These are phyloP conservation scores for Candida nitratophila DNA, from an alignment of 805 yeast species.

Conservation along the genomic window DNA sequence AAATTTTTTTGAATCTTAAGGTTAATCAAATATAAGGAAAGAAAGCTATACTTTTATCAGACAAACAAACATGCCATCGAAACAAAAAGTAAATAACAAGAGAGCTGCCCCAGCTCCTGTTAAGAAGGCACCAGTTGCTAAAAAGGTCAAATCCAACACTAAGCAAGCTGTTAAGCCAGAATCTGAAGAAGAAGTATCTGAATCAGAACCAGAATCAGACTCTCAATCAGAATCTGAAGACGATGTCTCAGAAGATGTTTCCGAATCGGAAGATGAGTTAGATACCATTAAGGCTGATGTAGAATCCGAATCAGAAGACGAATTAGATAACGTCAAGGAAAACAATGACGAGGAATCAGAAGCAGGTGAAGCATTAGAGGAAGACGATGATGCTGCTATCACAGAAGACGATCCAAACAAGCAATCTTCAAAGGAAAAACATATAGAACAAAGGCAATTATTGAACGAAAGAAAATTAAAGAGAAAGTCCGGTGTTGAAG, in stretches of 20 bases:
- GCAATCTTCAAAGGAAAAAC: conserved; percentile 56
- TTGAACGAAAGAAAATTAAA: conserved; percentile 78
- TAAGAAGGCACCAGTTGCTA: background rate
- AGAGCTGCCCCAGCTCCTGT: background rate
- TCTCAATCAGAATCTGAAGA: conserved; percentile 7
- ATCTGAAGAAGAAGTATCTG: conserved; percentile 12
- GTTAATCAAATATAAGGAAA: no score
- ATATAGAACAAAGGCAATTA: conserved; percentile 74
- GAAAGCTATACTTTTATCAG: no score
- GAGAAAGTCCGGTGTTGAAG: conserved; percentile 82
- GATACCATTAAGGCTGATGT: background rate
- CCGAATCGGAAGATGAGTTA: conserved; percentile 6
- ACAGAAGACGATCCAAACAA: conserved; percentile 28
- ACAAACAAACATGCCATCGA: background rate
- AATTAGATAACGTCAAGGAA: conserved; percentile 20
- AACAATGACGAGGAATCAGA: conserved; percentile 21
- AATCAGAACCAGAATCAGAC: conserved; percentile 8
- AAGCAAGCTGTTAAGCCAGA: background rate
- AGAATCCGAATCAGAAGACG: conserved; percentile 19
- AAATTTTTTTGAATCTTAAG: no score
- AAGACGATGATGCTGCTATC: conserved; percentile 19
- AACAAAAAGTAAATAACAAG: background rate
- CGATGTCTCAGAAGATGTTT: conserved; percentile 17
- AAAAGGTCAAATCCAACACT: background rate
- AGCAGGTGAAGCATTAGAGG: conserved; percentile 24